Evolutionary conservation across 345 rosid species (phyloP).

Genomic region (Eucalyptus cladocalyx): DNA sequence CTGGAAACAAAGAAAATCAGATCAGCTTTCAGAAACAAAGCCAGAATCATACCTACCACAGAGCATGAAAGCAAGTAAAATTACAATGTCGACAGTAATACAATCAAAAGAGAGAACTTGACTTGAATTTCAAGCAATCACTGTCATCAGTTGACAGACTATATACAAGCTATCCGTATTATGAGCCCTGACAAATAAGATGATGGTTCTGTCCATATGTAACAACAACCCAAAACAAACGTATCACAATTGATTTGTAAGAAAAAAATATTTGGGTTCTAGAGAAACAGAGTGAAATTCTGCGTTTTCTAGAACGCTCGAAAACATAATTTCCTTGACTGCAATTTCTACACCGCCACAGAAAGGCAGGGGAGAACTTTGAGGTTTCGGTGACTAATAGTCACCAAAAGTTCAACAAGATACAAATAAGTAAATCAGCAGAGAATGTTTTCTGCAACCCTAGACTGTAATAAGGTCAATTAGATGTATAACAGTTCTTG

Average conservation of each 20-base stretch:
- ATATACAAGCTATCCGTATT: background rate
- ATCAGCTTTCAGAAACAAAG: background rate
- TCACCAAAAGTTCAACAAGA: background rate
- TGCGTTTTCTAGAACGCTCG: background rate
- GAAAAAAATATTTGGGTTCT: background rate
- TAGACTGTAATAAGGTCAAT: background rate
- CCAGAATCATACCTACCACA: background rate
- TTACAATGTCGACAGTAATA: background rate
- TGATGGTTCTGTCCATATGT: background rate
- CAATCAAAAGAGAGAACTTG: no score
- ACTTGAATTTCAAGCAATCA: no score
- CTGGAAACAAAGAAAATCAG: constrained; percentile 26
- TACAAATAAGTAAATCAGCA: background rate
- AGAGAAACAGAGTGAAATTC: background rate
- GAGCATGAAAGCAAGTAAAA: background rate
- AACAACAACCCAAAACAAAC: background rate
- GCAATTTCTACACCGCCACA: background rate
- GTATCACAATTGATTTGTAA: background rate
- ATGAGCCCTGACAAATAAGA: background rate
- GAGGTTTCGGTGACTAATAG: background rate
- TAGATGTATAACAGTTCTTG: background rate
- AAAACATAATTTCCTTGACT: background rate
- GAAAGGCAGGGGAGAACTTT: background rate
- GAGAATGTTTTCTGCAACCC: background rate
- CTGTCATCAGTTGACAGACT: no score